phyloP scores from a whole-genome alignment of 768 basidiomycete species.

The Pholiota molesta region DNA sequence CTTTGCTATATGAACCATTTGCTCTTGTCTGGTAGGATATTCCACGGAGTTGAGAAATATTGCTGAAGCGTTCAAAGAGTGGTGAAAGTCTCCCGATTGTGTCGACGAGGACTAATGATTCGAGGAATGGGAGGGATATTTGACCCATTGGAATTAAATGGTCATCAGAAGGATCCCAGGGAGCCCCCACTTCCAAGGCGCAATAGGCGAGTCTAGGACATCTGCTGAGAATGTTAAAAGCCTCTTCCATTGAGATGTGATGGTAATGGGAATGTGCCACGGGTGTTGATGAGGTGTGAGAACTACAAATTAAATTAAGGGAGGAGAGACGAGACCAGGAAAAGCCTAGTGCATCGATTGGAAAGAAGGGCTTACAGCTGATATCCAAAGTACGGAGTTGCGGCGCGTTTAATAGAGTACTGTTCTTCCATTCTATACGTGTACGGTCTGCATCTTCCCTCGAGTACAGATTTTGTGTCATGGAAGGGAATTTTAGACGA shows the following conservation, averaged over 20 bases:
- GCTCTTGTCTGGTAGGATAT: conserved; percentile 16
- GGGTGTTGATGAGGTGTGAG: too few relatives aligned
- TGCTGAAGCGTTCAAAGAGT: conserved; percentile 13
- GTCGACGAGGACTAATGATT: conserved; percentile 16
- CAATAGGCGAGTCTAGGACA: conserved; percentile 11
- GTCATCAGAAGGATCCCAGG: conserved; percentile 4
- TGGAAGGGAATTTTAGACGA: conserved; percentile 18
- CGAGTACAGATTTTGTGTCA: too few relatives aligned
- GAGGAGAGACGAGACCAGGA: conserved; percentile 13
- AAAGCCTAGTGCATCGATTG: neutral
- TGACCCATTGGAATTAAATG: neutral
- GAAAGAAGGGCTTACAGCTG: conserved; percentile 6
- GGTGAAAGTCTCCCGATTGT: neutral
- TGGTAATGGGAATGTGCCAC: neutral
- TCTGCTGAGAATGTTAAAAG: conserved; percentile 6
- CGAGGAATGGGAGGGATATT: conserved; percentile 13
- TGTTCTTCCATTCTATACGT: conserved; percentile 12
- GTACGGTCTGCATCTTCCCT: too few relatives aligned
- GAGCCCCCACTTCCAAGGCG: conserved; percentile 10
- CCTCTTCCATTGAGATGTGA: too few relatives aligned
- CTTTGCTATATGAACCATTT: conserved; percentile 7
- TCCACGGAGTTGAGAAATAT: conserved; percentile 9
- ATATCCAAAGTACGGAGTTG: conserved; percentile 13
- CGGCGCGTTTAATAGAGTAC: conserved; percentile 11
- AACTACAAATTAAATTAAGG: conserved; percentile 12